Evolutionary conservation across 2,329 filamentous ascomycete species (phyloP), one percentile per base, ranked within the genome.

Genomic region (Sphaerulina vaccinii): DNA sequence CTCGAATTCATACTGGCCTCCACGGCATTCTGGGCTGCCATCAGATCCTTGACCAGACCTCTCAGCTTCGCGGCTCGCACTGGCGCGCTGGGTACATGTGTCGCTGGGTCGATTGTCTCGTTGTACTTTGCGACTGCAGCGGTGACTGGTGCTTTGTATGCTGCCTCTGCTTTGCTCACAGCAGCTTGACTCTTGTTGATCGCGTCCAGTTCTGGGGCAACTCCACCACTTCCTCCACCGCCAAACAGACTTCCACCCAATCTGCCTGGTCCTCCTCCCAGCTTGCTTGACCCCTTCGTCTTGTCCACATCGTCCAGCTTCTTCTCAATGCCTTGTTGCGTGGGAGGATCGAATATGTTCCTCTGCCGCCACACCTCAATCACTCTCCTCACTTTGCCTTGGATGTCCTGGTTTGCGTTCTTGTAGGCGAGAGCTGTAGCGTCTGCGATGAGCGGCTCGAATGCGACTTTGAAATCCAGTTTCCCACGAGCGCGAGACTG

Each of bases 311-410:
- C 80, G 59, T 90, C 84, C 47, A 97, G 78, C 23, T 87, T 81
- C 52, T 81, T 75, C 67, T 97, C 92, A 46, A 96, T 84, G 1
- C 87, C 86, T 51, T 85, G 82, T 68, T 96, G 86, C 42, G 96
- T 88, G 0, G 86, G 81, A 1, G 70, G 70, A 56, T 95, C 89
- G 64, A 99, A 99, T 39, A 99, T 93, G 46, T 77, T 75, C 29
- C 93, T 81, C 64, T 92, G 84, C 66, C 86, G 86, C 93, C 93
- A 99, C 15, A 99, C 93, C 65, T 97, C 92, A 2, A 97, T 83
- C 0, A 97, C 92, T 24, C 93, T 82, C 55, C 87, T 82, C 32
- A 99, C 77, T 69, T 96, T 96, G 52, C 82, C 81, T 68, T 97
- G 93, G 22, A 96, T 83, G 45, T 99, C 92, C 32, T 84, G 80